Evolutionary conservation across 2,329 filamentous ascomycete genomes (phyloP).

Genomic region (Blastomyces silverae): DNA sequence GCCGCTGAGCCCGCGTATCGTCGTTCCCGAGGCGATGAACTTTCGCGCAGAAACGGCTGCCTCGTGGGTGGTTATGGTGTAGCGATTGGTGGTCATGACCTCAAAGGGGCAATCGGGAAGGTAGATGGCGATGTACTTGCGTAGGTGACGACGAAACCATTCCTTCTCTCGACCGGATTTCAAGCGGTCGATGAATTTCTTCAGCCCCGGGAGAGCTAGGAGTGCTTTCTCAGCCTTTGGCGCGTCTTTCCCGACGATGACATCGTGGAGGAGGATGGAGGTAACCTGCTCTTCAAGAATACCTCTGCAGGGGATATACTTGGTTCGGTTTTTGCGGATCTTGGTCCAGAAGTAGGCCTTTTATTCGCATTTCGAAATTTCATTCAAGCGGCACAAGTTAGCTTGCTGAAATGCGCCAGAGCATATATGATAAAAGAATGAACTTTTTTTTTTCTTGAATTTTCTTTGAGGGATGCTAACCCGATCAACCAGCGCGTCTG

Average conservation of each 20-base stretch:
- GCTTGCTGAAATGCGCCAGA: conserved; percentile 11
- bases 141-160: conserved; percentile 77
- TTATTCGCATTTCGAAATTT: conserved; percentile 2
- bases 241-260: conserved; percentile 68
- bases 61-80: conserved; percentile 85
- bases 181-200: conserved; percentile 61
- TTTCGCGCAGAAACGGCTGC: conserved; percentile 77
- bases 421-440: conserved; percentile 8
- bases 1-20: conserved; percentile 83
- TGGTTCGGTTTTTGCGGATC: conserved; percentile 86
- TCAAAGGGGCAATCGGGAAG: conserved; percentile 91
- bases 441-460: not conserved
- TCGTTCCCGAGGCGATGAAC: conserved; percentile 71
- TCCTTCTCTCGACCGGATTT: conserved; percentile 72
- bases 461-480: conserved; percentile 51
- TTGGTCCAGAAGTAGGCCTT: conserved; percentile 95
- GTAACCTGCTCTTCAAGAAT: conserved; percentile 60
- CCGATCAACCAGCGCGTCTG: conserved; percentile 90
- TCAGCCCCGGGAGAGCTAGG: conserved; percentile 64
- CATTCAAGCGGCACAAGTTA: not conserved
- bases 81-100: conserved; percentile 87
- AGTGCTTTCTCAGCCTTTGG: conserved; percentile 64
- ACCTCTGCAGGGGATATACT: conserved; percentile 77
- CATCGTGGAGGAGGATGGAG: conserved; percentile 54
- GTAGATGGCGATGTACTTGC: conserved; percentile 89